Evolutionary conservation across 1,139 yeast species (phyloP).

Genomic region (Geotrichum candidum): DNA sequence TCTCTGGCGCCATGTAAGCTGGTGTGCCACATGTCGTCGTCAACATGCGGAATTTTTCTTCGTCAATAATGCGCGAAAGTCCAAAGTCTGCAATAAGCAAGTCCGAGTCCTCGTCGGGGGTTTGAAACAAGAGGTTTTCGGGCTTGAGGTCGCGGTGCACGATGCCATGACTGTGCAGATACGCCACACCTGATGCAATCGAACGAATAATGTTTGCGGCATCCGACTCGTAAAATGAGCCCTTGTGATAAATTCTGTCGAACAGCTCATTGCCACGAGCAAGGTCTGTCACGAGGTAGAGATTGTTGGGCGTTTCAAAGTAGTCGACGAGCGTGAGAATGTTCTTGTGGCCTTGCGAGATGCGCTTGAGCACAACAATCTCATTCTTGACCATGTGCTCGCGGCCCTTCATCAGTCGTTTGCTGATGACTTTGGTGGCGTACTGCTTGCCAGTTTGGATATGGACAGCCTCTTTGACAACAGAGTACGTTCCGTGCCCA

Average conservation of each 20-base stretch:
- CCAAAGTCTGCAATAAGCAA: slow-evolving; percentile 72
- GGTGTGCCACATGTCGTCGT: slow-evolving; percentile 58
- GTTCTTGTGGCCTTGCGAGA: slow-evolving; percentile 49
- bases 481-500: slow-evolving; percentile 41
- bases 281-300: slow-evolving; percentile 60
- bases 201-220: slow-evolving; percentile 48
- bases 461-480: slow-evolving; percentile 39
- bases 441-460: slow-evolving; percentile 36
- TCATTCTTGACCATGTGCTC: slow-evolving; percentile 51
- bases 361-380: slow-evolving; percentile 46
- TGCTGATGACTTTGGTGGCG: slow-evolving; percentile 42
- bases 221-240: slow-evolving; percentile 46
- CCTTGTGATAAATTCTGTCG: slow-evolving; percentile 50
- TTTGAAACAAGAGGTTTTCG: slow-evolving; percentile 67
- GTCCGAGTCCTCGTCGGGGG: slow-evolving; percentile 41
- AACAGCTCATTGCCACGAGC: slow-evolving; percentile 70
- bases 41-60: slow-evolving; percentile 46
- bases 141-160: slow-evolving; percentile 94
- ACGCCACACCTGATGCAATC: slow-evolving; percentile 47
- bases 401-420: slow-evolving; percentile 41
- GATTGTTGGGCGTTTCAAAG: slow-evolving; percentile 56
- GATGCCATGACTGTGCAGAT: slow-evolving; percentile 70
- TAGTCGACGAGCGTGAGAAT: slow-evolving; percentile 60
- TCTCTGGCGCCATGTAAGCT: slow-evolving; percentile 73
- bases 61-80: slow-evolving; percentile 45